Conservation (phyloP, 2,329 filamentous ascomycete species). For the Sphaerulina vaccinii region DNA sequence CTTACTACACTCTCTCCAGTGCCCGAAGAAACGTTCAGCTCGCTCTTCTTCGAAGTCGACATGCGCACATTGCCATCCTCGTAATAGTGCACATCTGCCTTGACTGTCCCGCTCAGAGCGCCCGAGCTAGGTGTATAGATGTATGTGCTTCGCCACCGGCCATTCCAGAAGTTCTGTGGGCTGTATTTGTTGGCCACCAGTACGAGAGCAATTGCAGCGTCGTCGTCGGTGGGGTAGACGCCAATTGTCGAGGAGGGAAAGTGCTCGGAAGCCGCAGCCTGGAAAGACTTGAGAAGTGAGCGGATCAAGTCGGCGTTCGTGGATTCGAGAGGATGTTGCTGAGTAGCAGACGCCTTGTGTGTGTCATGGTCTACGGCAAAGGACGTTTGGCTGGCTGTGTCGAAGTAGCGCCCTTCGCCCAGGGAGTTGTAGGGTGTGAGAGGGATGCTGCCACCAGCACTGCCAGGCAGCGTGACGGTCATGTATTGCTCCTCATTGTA, state of each 20-base stretch:
- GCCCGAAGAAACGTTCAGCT: conserved; percentile 57
- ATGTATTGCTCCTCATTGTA: conserved; percentile 96
- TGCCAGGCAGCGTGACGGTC: conserved; percentile 84
- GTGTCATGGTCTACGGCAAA: conserved; percentile 84
- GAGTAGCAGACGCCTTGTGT: conserved; percentile 80
- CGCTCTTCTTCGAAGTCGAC: conserved; percentile 77
- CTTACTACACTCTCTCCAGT: conserved; percentile 69
- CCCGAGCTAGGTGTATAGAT: conserved; percentile 68
- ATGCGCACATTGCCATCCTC: conserved; percentile 97
- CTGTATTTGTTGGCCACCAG: conserved; percentile 96
- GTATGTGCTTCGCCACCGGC: conserved; percentile 91
- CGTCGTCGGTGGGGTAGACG: conserved; percentile 75
- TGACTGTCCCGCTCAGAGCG: conserved; percentile 73
- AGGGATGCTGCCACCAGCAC: conserved; percentile 75
- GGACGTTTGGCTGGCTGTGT: conserved; percentile 81
- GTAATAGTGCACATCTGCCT: conserved; percentile 98
- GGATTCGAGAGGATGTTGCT: conserved; percentile 77
- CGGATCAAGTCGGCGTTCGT: conserved; percentile 76
- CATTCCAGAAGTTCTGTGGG: conserved; percentile 98
- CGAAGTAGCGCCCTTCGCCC: conserved; percentile 80
- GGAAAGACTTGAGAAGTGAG: conserved; percentile 76
- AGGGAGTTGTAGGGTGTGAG: conserved; percentile 84
- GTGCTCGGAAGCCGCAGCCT: conserved; percentile 79
- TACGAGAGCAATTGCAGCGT: conserved; percentile 73
- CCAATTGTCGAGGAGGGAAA: conserved; percentile 79